These are phyloP conservation scores for Croton setiger DNA, from an alignment of 441 rosid species.

Conservation along the genomic window DNA sequence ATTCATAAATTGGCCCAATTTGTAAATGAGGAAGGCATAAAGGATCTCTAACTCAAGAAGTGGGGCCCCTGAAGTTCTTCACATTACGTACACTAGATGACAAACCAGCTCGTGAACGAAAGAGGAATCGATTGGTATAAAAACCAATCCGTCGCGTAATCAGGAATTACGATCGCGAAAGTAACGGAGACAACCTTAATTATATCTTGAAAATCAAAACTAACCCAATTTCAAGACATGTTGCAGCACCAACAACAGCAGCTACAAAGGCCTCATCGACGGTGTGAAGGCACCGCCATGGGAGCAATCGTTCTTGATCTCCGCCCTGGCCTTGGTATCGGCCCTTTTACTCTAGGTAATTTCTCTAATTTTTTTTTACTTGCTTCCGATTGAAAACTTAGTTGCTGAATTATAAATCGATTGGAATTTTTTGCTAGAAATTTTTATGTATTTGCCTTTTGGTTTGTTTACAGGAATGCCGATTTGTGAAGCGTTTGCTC, in stretches of 20 bases:
- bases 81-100: too few species aligned
- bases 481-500: slow-evolving; percentile 84
- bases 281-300: slow-evolving; percentile 98
- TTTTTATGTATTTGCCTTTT: background rate
- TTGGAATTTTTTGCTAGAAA: background rate
- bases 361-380: background rate
- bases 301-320: slow-evolving; percentile 94
- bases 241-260: slow-evolving; percentile 34
- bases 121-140: background rate
- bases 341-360: slow-evolving; percentile 84
- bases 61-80: too few species aligned
- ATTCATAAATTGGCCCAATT: too few species aligned
- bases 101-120: too few species aligned
- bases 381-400: background rate
- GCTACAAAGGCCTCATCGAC: slow-evolving; percentile 54
- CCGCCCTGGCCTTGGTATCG: slow-evolving; percentile 89
- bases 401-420: too few species aligned
- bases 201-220: background rate
- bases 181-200: slow-evolving; percentile 18
- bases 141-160: background rate
- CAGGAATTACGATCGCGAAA: slow-evolving; percentile 1
- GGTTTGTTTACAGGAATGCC: slow-evolving; percentile 72
- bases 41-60: too few species aligned
- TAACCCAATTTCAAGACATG: background rate
- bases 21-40: too few species aligned